Evolutionary conservation across 306 rosid genomes (phyloP).

Genomic region (Trifolium fragiferum): DNA sequence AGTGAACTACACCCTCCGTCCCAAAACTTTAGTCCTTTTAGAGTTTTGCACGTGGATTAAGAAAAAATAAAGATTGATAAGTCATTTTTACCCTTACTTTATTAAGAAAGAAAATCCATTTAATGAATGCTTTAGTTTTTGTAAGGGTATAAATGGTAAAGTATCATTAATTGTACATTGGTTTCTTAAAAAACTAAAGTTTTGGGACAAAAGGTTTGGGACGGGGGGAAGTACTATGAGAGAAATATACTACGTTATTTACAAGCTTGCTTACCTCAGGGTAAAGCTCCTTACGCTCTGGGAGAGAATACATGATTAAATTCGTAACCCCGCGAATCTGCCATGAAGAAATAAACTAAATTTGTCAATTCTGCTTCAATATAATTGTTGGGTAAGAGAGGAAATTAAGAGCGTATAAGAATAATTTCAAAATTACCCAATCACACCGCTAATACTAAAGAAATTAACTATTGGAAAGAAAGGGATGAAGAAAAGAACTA

Average conservation of each 20-base stretch:
- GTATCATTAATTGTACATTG: no score
- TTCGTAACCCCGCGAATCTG: slow-evolving; percentile 88
- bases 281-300: slow-evolving; percentile 91
- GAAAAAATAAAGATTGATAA: no score
- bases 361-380: slow-evolving; percentile 26
- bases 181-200: no score
- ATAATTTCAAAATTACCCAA: slow-evolving; percentile 11
- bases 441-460: background rate
- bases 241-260: slow-evolving; percentile 27
- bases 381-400: background rate
- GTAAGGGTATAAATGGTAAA: no score
- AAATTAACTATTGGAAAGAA: slow-evolving; percentile 4
- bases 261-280: slow-evolving; percentile 70
- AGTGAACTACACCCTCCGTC: background rate
- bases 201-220: no score
- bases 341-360: slow-evolving; percentile 36
- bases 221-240: no score
- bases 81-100: no score
- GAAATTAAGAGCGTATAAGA: background rate
- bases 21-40: no score
- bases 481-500: background rate
- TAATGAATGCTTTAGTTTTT: no score
- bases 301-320: slow-evolving; percentile 78
- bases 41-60: no score
- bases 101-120: no score